Conservation (phyloP, 164 flowering plant species). For the Sextonia rubra region DNA sequence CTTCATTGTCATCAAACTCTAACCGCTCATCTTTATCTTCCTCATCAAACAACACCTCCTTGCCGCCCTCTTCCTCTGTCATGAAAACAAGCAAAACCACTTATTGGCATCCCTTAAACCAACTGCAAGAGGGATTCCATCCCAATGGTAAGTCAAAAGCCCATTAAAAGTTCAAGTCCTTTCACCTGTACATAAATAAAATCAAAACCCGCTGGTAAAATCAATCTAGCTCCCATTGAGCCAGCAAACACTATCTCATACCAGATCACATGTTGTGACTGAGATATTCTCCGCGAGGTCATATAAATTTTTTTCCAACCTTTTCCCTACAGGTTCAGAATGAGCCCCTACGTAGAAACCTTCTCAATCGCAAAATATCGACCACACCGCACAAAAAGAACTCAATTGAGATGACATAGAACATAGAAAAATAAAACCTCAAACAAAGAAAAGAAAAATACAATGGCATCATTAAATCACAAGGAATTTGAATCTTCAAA, state of each 20-base stretch:
- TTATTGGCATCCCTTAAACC: neutral
- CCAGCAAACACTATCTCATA: neutral
- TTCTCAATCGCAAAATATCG: neutral
- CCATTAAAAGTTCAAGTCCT: neutral
- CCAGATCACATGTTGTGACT: neutral
- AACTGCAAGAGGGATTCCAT: neutral
- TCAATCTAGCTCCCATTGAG: neutral
- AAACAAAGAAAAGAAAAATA: neutral
- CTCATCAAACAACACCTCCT: slow-evolving; percentile 58
- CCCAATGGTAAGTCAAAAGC: neutral
- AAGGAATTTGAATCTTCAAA: neutral
- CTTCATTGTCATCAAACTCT: slow-evolving; percentile 83
- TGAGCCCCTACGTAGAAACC: neutral
- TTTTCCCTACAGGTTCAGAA: neutral
- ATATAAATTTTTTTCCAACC: neutral
- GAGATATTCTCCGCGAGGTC: neutral
- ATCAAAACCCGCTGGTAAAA: neutral
- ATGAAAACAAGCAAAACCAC: slow-evolving; percentile 16
- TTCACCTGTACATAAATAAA: neutral
- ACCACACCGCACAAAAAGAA: neutral
- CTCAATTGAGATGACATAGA: neutral
- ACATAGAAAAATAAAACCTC: neutral
- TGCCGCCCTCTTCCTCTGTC: slow-evolving; percentile 57
- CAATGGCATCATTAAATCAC: too few species aligned
- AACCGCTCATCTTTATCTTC: slow-evolving; percentile 66